Evolutionary conservation across 768 basidiomycete genomes (phyloP).

Genomic region (Harrya chromipes): DNA sequence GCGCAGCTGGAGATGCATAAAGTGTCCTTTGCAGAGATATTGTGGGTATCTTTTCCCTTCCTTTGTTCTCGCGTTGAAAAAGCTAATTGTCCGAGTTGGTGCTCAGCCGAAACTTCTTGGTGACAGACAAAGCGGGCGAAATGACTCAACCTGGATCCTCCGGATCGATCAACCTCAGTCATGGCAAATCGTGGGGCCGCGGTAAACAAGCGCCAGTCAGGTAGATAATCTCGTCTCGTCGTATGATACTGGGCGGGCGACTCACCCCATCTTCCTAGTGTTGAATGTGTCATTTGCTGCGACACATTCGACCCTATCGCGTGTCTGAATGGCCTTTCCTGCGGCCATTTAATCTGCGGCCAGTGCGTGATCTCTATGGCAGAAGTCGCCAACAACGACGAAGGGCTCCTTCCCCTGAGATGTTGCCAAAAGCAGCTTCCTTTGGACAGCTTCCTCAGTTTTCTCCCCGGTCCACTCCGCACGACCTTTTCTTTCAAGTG

Average conservation of each 20-base stretch:
- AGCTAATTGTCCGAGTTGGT: neutral
- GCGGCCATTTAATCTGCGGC: constrained; percentile 48
- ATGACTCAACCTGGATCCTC: neutral
- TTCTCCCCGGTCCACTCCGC: constrained; percentile 31
- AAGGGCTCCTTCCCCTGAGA: constrained; percentile 48
- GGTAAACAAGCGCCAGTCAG: neutral
- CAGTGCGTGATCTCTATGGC: constrained; percentile 43
- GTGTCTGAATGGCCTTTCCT: constrained; percentile 36
- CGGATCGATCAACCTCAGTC: neutral
- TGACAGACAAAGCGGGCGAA: neutral
- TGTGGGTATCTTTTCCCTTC: constrained; percentile 3
- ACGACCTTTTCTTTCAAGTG: constrained; percentile 40
- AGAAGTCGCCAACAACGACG: constrained; percentile 42
- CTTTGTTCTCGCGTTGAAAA: too few relatives aligned
- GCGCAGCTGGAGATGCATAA: constrained; percentile 21
- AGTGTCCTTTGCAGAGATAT: constrained; percentile 7
- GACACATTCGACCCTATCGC: constrained; percentile 25
- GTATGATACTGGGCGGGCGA: too few relatives aligned
- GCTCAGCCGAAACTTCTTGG: constrained; percentile 13
- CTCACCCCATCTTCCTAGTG: constrained; percentile 2
- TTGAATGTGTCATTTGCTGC: constrained; percentile 40
- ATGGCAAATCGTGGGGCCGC: too few relatives aligned
- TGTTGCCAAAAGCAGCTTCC: constrained; percentile 46
- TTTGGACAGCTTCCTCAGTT: constrained; percentile 23
- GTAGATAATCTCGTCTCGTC: neutral